Evolutionary conservation across 306 rosid genomes (phyloP), one percentile per base, ranked within the genome.

Genomic region (Arachis hypogaea): DNA sequence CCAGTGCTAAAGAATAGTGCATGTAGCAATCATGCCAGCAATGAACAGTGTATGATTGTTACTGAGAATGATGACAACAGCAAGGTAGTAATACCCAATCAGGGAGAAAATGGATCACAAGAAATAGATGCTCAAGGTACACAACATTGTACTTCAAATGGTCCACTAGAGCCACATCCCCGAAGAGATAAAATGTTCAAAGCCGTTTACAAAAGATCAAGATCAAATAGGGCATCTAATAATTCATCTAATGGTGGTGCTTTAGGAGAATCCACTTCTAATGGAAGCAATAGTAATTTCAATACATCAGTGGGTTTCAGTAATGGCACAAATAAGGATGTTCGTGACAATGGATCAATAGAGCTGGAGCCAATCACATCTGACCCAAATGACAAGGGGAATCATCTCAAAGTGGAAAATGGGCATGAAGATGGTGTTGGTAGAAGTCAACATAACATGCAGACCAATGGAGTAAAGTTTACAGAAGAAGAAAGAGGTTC

Each of bases 141-240:
- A 56, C 83, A 82, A 77, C 82, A 78, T 30, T 28, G 76, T 36
- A 46, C 69, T 69, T 75, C 80, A 49, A 84, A 76, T 75, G 86
- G 78, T 78, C 74, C 80, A 45, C 73, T 41, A 28, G 86, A 84
- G 72, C 81, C 88, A 73, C 82, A 55, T 63, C 65, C 77, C 43
- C 68, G 63, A 50, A 79, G 81, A 71, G 88, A 92, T 80, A 90
- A 82, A 87, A 87, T 86, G 97, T 92, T 70, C 68, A 86, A 76
- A 79, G 93, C 90, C 62, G 97, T 90, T 74, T 95, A 95, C 79
- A 84, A 80, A 76, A 88, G 99, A 80, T 74, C 92, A 50, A 92
- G 84, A 63, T 80, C 93, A 41, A 87, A 87, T 63, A 92, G 69
- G 77, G 84, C 85, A 56, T 82, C 65, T 77, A 49, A 73, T 78